Conservation (phyloP, 805 yeast species). For the Metschnikowia vanudenii region DNA sequence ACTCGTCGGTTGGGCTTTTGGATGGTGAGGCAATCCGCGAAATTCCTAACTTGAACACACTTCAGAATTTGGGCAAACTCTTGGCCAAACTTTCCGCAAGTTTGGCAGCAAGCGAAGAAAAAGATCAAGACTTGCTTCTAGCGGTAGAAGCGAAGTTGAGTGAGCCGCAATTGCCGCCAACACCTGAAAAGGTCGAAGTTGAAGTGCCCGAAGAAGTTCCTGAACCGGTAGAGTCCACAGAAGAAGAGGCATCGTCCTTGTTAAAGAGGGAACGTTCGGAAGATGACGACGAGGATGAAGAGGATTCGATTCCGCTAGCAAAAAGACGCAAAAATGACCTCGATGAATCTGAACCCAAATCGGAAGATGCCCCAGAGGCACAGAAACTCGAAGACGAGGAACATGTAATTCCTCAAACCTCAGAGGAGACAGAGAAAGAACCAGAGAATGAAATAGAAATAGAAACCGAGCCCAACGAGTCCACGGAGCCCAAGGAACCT, state of each 20-base stretch:
- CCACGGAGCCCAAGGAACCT: constrained; percentile 4
- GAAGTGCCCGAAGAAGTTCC: constrained; percentile 2
- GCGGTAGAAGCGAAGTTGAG: constrained; percentile 18
- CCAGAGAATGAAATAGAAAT: not conserved
- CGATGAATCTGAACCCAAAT: constrained; percentile 1
- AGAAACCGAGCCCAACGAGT: not conserved
- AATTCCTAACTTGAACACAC: constrained; percentile 40
- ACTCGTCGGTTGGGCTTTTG: constrained; percentile 56
- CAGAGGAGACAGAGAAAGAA: constrained; percentile 5
- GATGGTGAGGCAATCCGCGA: constrained; percentile 55
- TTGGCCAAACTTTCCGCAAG: constrained; percentile 40
- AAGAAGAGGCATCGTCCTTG: not conserved
- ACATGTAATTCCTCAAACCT: constrained; percentile 6
- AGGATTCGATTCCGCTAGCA: constrained; percentile 17
- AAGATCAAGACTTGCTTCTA: constrained; percentile 29
- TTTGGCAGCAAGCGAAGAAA: constrained; percentile 32
- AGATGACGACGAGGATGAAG: constrained; percentile 11
- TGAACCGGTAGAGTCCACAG: not conserved
- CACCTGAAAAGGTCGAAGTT: constrained; percentile 3
- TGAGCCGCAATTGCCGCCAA: constrained; percentile 4
- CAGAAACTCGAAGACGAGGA: constrained; percentile 7
- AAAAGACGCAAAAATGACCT: constrained; percentile 12
- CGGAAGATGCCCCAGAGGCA: not conserved
- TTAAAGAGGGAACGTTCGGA: constrained; percentile 12
- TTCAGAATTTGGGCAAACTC: constrained; percentile 46